phyloP scores from a whole-genome alignment of 2,329 filamentous ascomycete genomes.

The Septoria petroselini region DNA sequence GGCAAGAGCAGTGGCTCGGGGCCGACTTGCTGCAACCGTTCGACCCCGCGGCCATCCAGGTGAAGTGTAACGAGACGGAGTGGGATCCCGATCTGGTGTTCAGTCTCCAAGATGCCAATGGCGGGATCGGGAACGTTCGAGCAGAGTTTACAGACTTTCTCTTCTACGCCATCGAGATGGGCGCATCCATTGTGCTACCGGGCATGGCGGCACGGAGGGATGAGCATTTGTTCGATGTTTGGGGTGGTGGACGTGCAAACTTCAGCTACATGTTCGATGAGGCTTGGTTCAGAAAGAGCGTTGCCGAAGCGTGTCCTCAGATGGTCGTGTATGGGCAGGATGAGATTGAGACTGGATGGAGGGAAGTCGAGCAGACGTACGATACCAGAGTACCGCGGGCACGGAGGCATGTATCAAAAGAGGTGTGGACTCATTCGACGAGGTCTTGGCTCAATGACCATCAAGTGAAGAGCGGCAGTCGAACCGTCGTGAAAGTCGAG shows the following conservation, averaged over 20 bases:
- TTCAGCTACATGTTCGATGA: constrained; percentile 27
- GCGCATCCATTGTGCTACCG: constrained; percentile 36
- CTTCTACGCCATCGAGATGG: constrained; percentile 49
- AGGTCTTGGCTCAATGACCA: constrained; percentile 5
- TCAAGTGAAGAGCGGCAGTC: not conserved
- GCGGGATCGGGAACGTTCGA: constrained; percentile 45
- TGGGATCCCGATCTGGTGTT: constrained; percentile 45
- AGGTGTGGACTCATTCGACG: constrained; percentile 1
- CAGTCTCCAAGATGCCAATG: constrained; percentile 42
- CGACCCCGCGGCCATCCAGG: constrained; percentile 17
- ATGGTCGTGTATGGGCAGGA: constrained; percentile 20
- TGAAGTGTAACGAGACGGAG: constrained; percentile 36
- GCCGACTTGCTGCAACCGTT: constrained; percentile 19
- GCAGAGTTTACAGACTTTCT: constrained; percentile 47
- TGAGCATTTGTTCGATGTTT: constrained; percentile 9
- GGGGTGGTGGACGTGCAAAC: constrained; percentile 1
- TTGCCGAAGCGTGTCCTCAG: constrained; percentile 23
- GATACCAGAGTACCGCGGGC: constrained; percentile 14
- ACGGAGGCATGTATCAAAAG: not conserved
- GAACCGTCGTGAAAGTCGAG: constrained; percentile 20
- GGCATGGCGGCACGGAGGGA: constrained; percentile 12
- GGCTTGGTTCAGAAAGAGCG: constrained; percentile 18
- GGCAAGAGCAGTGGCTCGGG: constrained; percentile 18
- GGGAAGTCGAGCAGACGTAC: constrained; percentile 3
- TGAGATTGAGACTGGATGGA: not conserved